Conservation (phyloP, 257 asterid species). For the Cinchona pubescens region DNA sequence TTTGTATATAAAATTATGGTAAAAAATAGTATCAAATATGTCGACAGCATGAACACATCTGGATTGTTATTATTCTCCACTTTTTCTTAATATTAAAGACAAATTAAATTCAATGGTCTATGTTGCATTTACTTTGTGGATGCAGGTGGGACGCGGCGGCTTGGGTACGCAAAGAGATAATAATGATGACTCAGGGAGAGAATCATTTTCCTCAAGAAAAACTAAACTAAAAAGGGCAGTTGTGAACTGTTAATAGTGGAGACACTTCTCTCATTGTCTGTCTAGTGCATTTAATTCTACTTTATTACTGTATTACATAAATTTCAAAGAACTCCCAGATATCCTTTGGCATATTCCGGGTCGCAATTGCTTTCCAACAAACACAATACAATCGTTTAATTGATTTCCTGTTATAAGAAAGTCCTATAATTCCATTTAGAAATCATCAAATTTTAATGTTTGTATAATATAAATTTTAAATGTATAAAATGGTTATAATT, state of each 20-base stretch:
- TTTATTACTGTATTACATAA: background rate
- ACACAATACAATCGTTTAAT: background rate
- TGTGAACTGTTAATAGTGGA: constrained; percentile 14
- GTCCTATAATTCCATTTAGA: too few relatives aligned
- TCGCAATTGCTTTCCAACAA: background rate
- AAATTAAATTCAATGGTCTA: background rate
- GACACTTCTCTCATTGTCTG: constrained; percentile 3
- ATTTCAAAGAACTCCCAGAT: background rate
- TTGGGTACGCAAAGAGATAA: constrained; percentile 4
- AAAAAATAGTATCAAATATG: background rate
- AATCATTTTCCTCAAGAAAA: background rate
- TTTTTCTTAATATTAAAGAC: background rate
- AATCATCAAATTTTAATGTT: too few relatives aligned
- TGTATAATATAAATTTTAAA: too few relatives aligned
- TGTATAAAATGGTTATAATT: too few relatives aligned
- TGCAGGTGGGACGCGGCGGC: constrained; percentile 20
- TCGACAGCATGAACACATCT: constrained; percentile 7
- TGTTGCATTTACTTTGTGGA: constrained; percentile 3
- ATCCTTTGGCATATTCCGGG: constrained; percentile 8
- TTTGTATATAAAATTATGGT: background rate
- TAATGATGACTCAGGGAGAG: constrained; percentile 1
- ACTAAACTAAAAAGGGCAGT: background rate
- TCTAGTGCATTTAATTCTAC: background rate
- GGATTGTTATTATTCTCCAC: background rate
- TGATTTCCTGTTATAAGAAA: too few relatives aligned